Evolutionary conservation across 192 early-diverging fungal species (phyloP).

Genomic region (Podila minutissima): DNA sequence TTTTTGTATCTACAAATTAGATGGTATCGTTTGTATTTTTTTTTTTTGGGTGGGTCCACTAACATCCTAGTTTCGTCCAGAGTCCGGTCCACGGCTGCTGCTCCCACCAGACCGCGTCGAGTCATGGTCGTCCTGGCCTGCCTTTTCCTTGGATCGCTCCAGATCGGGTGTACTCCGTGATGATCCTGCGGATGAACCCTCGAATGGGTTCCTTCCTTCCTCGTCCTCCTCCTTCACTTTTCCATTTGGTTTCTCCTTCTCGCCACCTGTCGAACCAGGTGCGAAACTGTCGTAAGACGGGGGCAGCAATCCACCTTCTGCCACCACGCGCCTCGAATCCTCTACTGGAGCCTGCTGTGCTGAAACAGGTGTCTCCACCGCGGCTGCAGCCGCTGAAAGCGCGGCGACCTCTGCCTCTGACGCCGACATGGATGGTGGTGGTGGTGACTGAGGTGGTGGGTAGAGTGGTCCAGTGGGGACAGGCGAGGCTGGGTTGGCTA

Average conservation of each 20-base stretch:
- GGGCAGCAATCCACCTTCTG: neutral
- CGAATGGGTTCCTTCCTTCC: neutral
- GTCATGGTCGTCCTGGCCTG: too few relatives aligned
- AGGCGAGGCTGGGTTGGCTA: neutral
- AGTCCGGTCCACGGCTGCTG: too few relatives aligned
- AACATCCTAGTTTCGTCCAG: too few relatives aligned
- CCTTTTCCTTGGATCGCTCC: too few relatives aligned
- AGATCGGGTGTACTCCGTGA: too few relatives aligned
- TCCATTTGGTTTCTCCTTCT: neutral
- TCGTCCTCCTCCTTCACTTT: neutral
- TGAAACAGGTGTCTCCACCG: neutral
- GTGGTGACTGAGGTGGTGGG: constrained; percentile 11
- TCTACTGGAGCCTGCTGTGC: too few relatives aligned
- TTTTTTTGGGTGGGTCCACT: too few relatives aligned
- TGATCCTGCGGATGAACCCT: too few relatives aligned
- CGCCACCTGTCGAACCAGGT: too few relatives aligned
- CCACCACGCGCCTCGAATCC: neutral
- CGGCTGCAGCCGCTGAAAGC: constrained; percentile 6
- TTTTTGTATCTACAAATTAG: too few relatives aligned
- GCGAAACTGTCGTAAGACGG: neutral
- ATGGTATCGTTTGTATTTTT: too few relatives aligned
- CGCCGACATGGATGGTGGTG: constrained; percentile 5
- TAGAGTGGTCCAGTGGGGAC: constrained; percentile 3
- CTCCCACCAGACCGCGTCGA: too few relatives aligned
- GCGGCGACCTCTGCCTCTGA: constrained; percentile 17